Evolutionary conservation across 2,329 filamentous ascomycete genomes (phyloP).

Genomic region (Coniella vitis): DNA sequence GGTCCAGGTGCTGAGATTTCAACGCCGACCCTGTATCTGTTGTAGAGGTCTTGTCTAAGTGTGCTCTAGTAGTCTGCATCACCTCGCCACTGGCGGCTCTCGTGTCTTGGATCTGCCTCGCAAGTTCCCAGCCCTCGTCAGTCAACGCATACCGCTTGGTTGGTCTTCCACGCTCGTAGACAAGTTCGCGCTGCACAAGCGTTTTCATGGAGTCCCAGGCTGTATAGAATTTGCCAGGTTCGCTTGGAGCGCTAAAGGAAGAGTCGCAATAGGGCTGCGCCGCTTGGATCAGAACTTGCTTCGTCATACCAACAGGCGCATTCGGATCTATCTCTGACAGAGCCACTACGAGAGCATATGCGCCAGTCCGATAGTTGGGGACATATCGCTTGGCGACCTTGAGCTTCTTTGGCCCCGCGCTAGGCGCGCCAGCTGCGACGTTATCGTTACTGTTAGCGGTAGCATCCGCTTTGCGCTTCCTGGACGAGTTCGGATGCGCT

Average conservation of each 20-base stretch:
- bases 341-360: conserved; percentile 65
- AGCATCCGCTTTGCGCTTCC: conserved; percentile 29
- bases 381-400: conserved; percentile 62
- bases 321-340: conserved; percentile 54
- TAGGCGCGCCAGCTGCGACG: conserved; percentile 28
- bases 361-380: conserved; percentile 63
- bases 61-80: background rate
- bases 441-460: conserved; percentile 28
- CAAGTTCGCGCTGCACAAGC: conserved; percentile 63
- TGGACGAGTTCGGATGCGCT: conserved; percentile 39
- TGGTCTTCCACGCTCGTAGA: conserved; percentile 64
- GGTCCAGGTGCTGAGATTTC: background rate
- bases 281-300: conserved; percentile 58
- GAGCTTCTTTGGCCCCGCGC: conserved; percentile 46
- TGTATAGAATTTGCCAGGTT: conserved; percentile 65
- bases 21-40: background rate
- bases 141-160: conserved; percentile 63
- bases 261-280: conserved; percentile 68
- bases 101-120: conserved; percentile 52
- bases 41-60: background rate
- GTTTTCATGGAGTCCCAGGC: conserved; percentile 82
- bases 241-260: conserved; percentile 62
- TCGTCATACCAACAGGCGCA: conserved; percentile 53
- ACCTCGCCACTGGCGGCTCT: conserved; percentile 1
- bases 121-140: conserved; percentile 73